These are phyloP conservation scores for Mortierella sp. DNA, from an alignment of 371 early-diverging fungal genomes.

Conservation along the genomic window DNA sequence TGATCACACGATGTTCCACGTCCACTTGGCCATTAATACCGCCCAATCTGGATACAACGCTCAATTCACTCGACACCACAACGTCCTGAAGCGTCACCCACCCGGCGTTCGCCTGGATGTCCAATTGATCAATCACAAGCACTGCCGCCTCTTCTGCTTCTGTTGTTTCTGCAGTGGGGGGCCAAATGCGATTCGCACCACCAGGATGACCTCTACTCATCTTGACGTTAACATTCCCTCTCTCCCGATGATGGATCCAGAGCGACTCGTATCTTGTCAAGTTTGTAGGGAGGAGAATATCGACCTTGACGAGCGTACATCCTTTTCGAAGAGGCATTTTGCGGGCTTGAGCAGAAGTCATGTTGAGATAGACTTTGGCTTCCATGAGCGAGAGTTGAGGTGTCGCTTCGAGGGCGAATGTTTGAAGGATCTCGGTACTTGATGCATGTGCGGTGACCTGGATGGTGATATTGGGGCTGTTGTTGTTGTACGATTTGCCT, in stretches of 20 bases:
- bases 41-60: not conserved
- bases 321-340: constrained; percentile 6
- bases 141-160: not conserved
- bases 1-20: not conserved
- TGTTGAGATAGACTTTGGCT: constrained; percentile 14
- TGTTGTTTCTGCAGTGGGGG: too few relatives aligned
- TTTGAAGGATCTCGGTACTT: not conserved
- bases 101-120: not conserved
- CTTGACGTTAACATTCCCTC: constrained; percentile 11
- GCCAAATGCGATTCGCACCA: not conserved
- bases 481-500: not conserved
- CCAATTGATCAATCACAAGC: not conserved
- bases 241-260: constrained; percentile 7
- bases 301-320: constrained; percentile 12
- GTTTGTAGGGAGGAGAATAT: constrained; percentile 17
- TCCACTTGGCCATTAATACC: not conserved
- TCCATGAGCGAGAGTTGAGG: not conserved
- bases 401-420: not conserved
- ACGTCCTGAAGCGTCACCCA: not conserved
- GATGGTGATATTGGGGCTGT: not conserved
- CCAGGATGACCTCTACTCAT: not conserved
- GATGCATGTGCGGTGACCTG: constrained; percentile 20
- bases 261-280: not conserved
- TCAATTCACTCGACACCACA: not conserved
- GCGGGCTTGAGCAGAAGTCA: not conserved